Percentiles rank a stretch among this genome's conserved stretches.
Evolutionary conservation across 2,329 filamentous ascomycete species (phyloP).

Genomic region (Dissoconium aciculare): DNA sequence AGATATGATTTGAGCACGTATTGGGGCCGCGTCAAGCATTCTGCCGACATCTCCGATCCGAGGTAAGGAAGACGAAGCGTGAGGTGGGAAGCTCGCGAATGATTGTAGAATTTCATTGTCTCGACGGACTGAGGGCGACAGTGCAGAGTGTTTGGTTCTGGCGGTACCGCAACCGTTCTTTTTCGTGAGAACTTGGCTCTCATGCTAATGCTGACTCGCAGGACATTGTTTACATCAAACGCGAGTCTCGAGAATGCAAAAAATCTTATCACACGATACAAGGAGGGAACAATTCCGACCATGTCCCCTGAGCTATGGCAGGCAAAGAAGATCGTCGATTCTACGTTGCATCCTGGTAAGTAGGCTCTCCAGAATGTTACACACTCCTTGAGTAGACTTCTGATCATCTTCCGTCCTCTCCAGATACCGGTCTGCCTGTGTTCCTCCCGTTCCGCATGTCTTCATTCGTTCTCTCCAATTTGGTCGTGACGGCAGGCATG

Average conservation of each 20-base stretch:
- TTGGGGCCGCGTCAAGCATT: slow-evolving; percentile 84
- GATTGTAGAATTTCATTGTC: too few relatives aligned
- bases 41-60: slow-evolving; percentile 80
- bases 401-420: not conserved
- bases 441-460: slow-evolving; percentile 97
- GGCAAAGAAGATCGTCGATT: slow-evolving; percentile 94
- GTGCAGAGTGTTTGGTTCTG: too few relatives aligned
- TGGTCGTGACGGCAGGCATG: slow-evolving; percentile 94
- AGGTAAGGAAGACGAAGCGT: too few relatives aligned
- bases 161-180: too few relatives aligned
- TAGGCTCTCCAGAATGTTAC: too few relatives aligned
- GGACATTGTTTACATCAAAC: slow-evolving; percentile 69
- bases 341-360: slow-evolving; percentile 84
- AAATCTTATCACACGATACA: slow-evolving; percentile 65
- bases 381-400: too few relatives aligned
- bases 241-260: slow-evolving; percentile 77
- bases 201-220: slow-evolving; percentile 32
- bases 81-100: too few relatives aligned
- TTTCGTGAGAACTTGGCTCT: too few relatives aligned
- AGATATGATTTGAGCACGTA: slow-evolving; percentile 89
- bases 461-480: slow-evolving; percentile 79
- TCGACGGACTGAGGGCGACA: too few relatives aligned
- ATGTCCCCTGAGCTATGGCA: slow-evolving; percentile 90
- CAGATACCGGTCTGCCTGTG: slow-evolving; percentile 84
- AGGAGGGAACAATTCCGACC: slow-evolving; percentile 58